phyloP scores from a whole-genome alignment of 2,329 filamentous ascomycete species.

The Westerdykella aurantiaca region DNA sequence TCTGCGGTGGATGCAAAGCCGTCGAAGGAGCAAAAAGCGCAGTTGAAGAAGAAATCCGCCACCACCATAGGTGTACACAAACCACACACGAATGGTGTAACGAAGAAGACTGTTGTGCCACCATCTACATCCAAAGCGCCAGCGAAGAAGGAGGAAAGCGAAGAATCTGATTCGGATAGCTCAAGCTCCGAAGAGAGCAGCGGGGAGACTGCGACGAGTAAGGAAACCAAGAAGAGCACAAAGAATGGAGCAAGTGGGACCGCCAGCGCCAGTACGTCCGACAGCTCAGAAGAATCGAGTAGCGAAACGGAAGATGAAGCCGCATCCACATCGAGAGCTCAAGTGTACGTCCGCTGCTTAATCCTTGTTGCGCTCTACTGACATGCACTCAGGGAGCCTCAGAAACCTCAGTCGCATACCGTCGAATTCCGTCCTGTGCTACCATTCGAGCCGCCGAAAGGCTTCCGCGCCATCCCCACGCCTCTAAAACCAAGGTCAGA shows the following conservation, averaged over 20 bases:
- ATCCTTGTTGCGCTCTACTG: constrained; percentile 11
- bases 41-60: constrained; percentile 10
- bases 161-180: constrained; percentile 18
- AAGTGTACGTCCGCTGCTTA: constrained; percentile 9
- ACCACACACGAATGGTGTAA: constrained; percentile 18
- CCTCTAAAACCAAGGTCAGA: constrained; percentile 36
- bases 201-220: constrained; percentile 8
- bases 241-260: constrained; percentile 14
- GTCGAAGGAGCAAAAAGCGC: constrained; percentile 13
- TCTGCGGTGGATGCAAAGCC: constrained; percentile 18
- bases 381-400: background rate
- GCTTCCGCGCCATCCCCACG: constrained; percentile 47
- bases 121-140: constrained; percentile 9
- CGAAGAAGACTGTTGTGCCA: constrained; percentile 9
- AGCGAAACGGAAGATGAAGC: constrained; percentile 36
- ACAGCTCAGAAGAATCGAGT: constrained; percentile 28
- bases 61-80: constrained; percentile 27
- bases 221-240: constrained; percentile 1
- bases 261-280: constrained; percentile 6
- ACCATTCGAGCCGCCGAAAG: constrained; percentile 36
- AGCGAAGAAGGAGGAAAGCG: constrained; percentile 17
- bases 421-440: constrained; percentile 33
- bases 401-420: constrained; percentile 19
- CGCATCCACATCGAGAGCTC: constrained; percentile 12
- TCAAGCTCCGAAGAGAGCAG: constrained; percentile 21